phyloP scores from a whole-genome alignment of 2,329 filamentous ascomycete species.

The Huntiella bhutanensis region DNA sequence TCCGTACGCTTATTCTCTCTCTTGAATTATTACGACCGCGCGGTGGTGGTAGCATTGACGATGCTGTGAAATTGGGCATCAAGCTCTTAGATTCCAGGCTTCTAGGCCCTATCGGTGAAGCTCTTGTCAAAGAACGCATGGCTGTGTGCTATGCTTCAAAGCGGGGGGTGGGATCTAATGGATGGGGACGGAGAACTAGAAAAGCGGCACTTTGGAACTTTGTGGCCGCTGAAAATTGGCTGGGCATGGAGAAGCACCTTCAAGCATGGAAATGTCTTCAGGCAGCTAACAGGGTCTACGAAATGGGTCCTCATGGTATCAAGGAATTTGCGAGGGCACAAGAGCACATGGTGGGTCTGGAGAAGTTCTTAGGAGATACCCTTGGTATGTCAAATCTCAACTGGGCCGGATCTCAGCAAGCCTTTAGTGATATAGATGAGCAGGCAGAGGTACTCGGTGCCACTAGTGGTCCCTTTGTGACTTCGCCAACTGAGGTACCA shows the following conservation, averaged over 20 bases:
- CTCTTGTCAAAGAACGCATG: slow-evolving; percentile 69
- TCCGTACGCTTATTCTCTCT: slow-evolving; percentile 57
- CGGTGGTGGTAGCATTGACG: slow-evolving; percentile 63
- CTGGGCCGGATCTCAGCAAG: background rate
- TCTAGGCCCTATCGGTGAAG: slow-evolving; percentile 56
- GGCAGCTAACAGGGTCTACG: slow-evolving; percentile 15
- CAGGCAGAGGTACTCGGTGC: slow-evolving; percentile 6
- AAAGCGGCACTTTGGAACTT: slow-evolving; percentile 86
- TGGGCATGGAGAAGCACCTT: slow-evolving; percentile 53
- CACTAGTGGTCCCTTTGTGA: background rate
- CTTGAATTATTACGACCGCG: slow-evolving; percentile 69
- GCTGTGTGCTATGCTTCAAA: slow-evolving; percentile 68
- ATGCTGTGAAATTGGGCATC: slow-evolving; percentile 70
- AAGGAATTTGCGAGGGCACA: slow-evolving; percentile 5
- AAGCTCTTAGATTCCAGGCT: slow-evolving; percentile 63
- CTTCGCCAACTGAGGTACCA: no score
- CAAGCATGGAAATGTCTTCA: slow-evolving; percentile 64
- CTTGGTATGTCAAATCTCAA: slow-evolving; percentile 2
- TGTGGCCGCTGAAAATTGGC: slow-evolving; percentile 68
- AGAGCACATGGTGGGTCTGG: slow-evolving; percentile 7
- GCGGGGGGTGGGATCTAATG: slow-evolving; percentile 42
- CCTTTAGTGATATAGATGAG: slow-evolving; percentile 6
- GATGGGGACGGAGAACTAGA: slow-evolving; percentile 52
- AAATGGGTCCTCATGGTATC: slow-evolving; percentile 1
- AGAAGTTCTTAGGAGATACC: slow-evolving; percentile 5